These are phyloP conservation scores for Hanseniaspora gamundiae DNA, from an alignment of 1,139 yeast genomes.

Conservation along the genomic window DNA sequence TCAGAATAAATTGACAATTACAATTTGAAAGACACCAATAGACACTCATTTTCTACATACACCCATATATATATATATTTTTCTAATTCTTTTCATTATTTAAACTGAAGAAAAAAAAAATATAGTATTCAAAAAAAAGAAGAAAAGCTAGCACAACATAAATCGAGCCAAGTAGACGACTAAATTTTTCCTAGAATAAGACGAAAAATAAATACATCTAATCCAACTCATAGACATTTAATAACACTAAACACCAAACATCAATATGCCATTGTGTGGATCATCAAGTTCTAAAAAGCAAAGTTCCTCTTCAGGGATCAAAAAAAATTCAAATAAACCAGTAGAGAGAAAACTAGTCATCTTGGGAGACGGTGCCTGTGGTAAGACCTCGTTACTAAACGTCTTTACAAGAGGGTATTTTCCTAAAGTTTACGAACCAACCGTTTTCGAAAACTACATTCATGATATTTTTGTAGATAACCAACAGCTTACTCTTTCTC, in stretches of 20 bases:
- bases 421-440: constrained; percentile 97
- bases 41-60: too few relatives aligned
- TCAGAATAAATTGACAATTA: too few relatives aligned
- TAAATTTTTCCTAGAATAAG: too few relatives aligned
- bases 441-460: constrained; percentile 94
- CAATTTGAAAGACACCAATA: too few relatives aligned
- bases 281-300: constrained; percentile 12
- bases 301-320: neutral
- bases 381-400: constrained; percentile 81
- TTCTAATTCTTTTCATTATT: too few relatives aligned
- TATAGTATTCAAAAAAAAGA: too few relatives aligned
- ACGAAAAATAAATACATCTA: too few relatives aligned
- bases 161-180: too few relatives aligned
- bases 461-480: constrained; percentile 96
- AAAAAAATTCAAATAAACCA: constrained; percentile 17
- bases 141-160: too few relatives aligned
- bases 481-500: constrained; percentile 78
- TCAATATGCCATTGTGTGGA: constrained; percentile 22
- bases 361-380: constrained; percentile 96
- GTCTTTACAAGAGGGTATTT: constrained; percentile 96
- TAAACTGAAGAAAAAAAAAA: too few relatives aligned
- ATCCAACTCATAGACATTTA: too few relatives aligned
- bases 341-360: constrained; percentile 89
- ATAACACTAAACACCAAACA: constrained; percentile 9
- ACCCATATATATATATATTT: too few relatives aligned